A percentile compares a stretch with the other conserved stretches of the same genome.
Conservation (phyloP, 164 flowering plant species). For the Nymphaea thermarum region DNA sequence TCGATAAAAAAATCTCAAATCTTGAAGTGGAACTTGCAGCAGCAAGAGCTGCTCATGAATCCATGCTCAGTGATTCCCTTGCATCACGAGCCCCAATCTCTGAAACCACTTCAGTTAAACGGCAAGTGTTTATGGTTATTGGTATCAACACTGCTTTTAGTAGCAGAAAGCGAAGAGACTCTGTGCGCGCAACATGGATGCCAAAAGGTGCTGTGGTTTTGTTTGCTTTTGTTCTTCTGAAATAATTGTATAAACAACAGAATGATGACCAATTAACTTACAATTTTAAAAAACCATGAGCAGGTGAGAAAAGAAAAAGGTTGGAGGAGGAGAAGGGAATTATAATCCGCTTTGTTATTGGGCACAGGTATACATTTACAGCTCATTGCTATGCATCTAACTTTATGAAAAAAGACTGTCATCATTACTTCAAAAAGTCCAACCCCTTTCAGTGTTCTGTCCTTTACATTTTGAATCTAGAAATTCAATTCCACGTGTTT, state of each 20-base stretch:
- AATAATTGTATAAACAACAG: not conserved
- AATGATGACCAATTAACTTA: too few species aligned
- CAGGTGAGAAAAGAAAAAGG: constrained; percentile 75
- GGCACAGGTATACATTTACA: constrained; percentile 65
- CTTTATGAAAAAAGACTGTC: too few species aligned
- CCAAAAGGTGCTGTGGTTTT: constrained; percentile 52
- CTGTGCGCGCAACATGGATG: constrained; percentile 98
- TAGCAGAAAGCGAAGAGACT: constrained; percentile 93
- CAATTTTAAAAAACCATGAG: not conserved
- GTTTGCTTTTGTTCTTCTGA: not conserved
- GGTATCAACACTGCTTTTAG: constrained; percentile 97
- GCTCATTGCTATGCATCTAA: not conserved
- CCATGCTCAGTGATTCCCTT: constrained; percentile 71
- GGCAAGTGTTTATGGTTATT: constrained; percentile 76
- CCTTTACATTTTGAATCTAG: too few species aligned
- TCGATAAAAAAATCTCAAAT: constrained; percentile 87
- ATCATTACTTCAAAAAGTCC: too few species aligned
- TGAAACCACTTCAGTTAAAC: constrained; percentile 31
- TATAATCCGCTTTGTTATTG: constrained; percentile 81
- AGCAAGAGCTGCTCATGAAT: constrained; percentile 86
- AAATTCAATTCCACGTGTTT: too few species aligned
- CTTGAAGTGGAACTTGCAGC: constrained; percentile 96
- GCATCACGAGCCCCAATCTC: constrained; percentile 32
- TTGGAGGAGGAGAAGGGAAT: constrained; percentile 98
- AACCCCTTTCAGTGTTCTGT: too few species aligned